These are phyloP conservation scores for Lanzia echinophila DNA, from an alignment of 2,329 filamentous ascomycete species.

Conservation along the genomic window DNA sequence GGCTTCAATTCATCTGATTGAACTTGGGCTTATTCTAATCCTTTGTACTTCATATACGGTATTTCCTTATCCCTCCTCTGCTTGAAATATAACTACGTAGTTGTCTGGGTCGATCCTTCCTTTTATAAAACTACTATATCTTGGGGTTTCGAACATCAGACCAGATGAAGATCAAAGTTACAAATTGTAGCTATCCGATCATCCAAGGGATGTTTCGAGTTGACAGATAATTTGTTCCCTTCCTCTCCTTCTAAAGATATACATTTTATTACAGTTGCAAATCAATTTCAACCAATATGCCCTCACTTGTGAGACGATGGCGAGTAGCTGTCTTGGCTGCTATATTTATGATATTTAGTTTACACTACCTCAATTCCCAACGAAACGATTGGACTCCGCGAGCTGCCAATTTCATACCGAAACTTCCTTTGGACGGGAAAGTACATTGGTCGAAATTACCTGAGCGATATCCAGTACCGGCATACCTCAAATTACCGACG, in stretches of 20 bases:
- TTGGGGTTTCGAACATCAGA: background rate
- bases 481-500: constrained; percentile 24
- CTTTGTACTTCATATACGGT: too few species aligned
- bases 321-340: constrained; percentile 20
- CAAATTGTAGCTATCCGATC: background rate
- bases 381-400: constrained; percentile 16
- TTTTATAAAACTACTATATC: too few species aligned
- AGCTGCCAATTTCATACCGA: constrained; percentile 16
- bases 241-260: background rate
- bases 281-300: constrained; percentile 9
- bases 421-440: constrained; percentile 46
- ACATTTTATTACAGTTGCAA: background rate
- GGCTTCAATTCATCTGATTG: too few species aligned
- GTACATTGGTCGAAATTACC: constrained; percentile 37
- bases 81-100: too few species aligned
- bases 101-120: too few species aligned
- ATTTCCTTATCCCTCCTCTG: too few species aligned
- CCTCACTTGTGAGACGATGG: constrained; percentile 23
- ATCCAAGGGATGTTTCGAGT: constrained; percentile 7
- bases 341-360: constrained; percentile 16
- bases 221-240: background rate
- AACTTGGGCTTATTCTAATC: too few species aligned
- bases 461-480: constrained; percentile 24
- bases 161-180: background rate
- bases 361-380: constrained; percentile 24